These are phyloP conservation scores for Waltiozyma sp. DNA, from an alignment of 1,139 yeast species.

Conservation along the genomic window DNA sequence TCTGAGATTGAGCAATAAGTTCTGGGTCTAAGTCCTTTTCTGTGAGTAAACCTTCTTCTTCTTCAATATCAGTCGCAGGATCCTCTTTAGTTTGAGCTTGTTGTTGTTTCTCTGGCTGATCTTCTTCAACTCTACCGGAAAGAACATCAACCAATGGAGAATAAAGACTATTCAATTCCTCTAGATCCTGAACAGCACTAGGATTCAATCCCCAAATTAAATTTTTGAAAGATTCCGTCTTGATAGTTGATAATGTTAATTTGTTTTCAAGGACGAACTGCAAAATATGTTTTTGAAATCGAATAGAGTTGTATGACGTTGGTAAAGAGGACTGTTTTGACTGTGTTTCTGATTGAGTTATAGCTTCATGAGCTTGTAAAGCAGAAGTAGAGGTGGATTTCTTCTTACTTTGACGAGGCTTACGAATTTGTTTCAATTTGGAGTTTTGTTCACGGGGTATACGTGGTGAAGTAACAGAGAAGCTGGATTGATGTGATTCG, in stretches of 20 bases:
- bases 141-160: slow-evolving; percentile 37
- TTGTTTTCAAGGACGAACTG: slow-evolving; percentile 41
- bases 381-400: not conserved
- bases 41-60: not conserved
- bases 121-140: slow-evolving; percentile 13
- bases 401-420: not conserved
- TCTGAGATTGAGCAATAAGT: not conserved
- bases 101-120: not conserved
- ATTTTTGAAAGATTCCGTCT: slow-evolving; percentile 43
- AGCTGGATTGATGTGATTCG: not conserved
- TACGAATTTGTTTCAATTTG: not conserved
- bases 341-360: too few species aligned
- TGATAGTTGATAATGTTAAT: slow-evolving; percentile 35
- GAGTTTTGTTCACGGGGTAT: too few species aligned
- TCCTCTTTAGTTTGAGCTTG: not conserved
- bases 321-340: not conserved
- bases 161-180: slow-evolving; percentile 36
- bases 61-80: not conserved
- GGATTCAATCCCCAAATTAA: slow-evolving; percentile 39
- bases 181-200: slow-evolving; percentile 35
- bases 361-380: not conserved
- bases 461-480: not conserved
- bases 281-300: slow-evolving; percentile 42
- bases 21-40: not conserved
- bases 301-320: slow-evolving; percentile 29